These are phyloP conservation scores for Penicillium paxilli DNA, from an alignment of 495 filamentous ascomycete species.

Conservation along the genomic window DNA sequence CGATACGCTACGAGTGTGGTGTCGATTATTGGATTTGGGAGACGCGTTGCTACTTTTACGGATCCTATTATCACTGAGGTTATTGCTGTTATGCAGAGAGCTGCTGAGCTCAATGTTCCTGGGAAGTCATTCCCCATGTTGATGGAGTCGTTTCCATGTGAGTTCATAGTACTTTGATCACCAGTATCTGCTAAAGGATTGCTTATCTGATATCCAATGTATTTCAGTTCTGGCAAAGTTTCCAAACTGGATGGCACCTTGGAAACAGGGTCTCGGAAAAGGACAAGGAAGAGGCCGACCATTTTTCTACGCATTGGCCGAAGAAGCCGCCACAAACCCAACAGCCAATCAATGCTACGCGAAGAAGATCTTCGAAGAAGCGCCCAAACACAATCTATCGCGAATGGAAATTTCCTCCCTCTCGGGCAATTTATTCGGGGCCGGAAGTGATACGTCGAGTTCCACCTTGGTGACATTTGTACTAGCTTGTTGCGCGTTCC, in stretches of 20 bases:
- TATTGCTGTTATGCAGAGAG: constrained; percentile 38
- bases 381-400: constrained; percentile 35
- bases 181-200: neutral
- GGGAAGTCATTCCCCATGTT: constrained; percentile 63
- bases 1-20: constrained; percentile 46
- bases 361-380: constrained; percentile 39
- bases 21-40: constrained; percentile 42
- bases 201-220: neutral
- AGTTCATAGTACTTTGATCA: neutral
- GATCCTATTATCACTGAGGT: constrained; percentile 49
- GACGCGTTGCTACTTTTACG: constrained; percentile 31
- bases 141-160: constrained; percentile 57
- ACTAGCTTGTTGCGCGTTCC: constrained; percentile 39
- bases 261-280: constrained; percentile 38
- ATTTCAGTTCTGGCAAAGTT: constrained; percentile 40
- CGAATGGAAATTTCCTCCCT: constrained; percentile 36
- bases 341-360: constrained; percentile 28
- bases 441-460: constrained; percentile 39
- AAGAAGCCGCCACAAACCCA: constrained; percentile 34
- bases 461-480: constrained; percentile 39
- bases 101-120: constrained; percentile 42
- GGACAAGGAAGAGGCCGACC: constrained; percentile 29
- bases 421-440: constrained; percentile 30
- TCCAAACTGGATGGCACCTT: constrained; percentile 33
- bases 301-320: constrained; percentile 43